Base-by-base conservation (phyloP, 1,284 basidiomycete genomes). In the Trametes hirsuta region DNA sequence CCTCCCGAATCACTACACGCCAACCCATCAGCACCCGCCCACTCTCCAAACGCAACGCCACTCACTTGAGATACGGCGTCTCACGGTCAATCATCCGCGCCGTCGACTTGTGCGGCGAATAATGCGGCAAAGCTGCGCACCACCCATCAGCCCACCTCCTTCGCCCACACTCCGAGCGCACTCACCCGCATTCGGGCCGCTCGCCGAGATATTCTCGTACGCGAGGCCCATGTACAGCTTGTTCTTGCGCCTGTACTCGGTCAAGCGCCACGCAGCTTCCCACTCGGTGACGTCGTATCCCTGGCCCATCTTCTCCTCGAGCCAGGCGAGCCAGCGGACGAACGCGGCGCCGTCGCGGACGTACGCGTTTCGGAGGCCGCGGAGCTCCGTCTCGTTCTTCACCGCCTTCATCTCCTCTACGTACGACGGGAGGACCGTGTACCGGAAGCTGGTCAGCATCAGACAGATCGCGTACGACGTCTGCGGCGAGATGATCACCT, bases 151-250 rank as follows among this genome's bases (percentile, higher is more conserved):
- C 35, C 37, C 30, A 10, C n/a, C n/a, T 21, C 6, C 30, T 6
- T 6, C 22, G 48, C n/a, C 56, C 42, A 3, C 35, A 11, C 21
- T 14, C 2, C n/a, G 18, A 11, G 39, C 24, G 46, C 5, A 70
- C 78, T 61, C 58, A 81, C 81, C 81, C 45, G 92, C 95, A 72
- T 99, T 97, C 2, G 93, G 82, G 0, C 96, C 97, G 36, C 85
- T 88, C 0, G 93, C 96, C 25, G 93, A 95, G 65, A 98, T 98
- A 61, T 94, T 96, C 70, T 94, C 91, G 69, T 98, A 98, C 2
- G 95, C 95, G 24, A 95, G 85, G 14, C 94, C 93, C 86, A 88
- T 88, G 72, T 90, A 97, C 71, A 88, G 77, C 74, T 89, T 87
- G 66, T 87, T 84, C 70, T 85, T 81, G 65, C 87, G 80, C 57